Base-by-base conservation (phyloP, 1,284 basidiomycete genomes). In the Meira miltonrushii region DNA sequence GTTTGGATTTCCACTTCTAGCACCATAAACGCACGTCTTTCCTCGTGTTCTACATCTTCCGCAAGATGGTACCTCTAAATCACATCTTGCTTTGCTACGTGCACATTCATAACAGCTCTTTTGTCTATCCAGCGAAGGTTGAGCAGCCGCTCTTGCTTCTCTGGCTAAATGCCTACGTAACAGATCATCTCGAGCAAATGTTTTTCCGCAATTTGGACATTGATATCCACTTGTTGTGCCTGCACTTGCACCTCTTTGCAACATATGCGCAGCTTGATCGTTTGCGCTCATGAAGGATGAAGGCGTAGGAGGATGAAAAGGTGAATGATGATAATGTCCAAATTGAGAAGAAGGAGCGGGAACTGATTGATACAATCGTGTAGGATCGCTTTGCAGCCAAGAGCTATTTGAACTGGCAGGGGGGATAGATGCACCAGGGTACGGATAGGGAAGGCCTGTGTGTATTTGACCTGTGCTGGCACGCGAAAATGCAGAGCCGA, bases 61-160 rank as follows among this genome's bases (percentile, higher is more conserved):
- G 49, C 71, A 74, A 1, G 68, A 57, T 8, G 71, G 71, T 0
- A 74, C 69, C 28, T 74, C 71, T 47, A 74, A 64, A 53, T 74
- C 71, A 55, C 71, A 74, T 33, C 71, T 58, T 21, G 71, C 71
- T 57, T 74, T 74, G 54, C 65, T 68, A 9, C 65, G 49, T 2
- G 69, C 68, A 54, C 71, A 74, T 47, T 71, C 69, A 47, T 67
- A 66, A 54, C 71, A 74, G 54, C 64, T 66, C 64, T 74, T 74
- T 39, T 74, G 71, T 17, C 71, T 60, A 49, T 72, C 69, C 28
- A 70, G 63, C 1, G 63, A 62, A 3, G 71, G 71, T 39, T 72
- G 69, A 25, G 69, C 65, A 6, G 62, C 55, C 1, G 71, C 68
- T 33, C 58, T 40, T 1, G 58, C 58, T 40, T 59, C 58, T 19